Base-by-base conservation (phyloP, 2,329 filamentous ascomycete genomes). In the Cladophialophora yegresii region DNA sequence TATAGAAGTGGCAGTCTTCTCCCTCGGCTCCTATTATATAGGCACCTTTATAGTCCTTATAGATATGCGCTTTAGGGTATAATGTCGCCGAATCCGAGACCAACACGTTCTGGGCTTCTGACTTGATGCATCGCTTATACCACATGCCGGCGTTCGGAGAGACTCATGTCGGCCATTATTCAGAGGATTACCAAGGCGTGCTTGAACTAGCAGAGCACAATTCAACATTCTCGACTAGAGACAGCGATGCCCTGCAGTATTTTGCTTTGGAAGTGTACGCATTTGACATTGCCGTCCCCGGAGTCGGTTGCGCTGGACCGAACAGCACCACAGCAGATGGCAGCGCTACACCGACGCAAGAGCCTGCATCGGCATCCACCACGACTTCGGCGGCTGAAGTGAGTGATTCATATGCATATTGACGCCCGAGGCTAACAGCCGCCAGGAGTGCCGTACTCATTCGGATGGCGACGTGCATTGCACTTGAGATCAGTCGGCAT, bases 1-100 rank as follows among this genome's bases (percentile, higher is more conserved):
- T 88, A 70, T 92, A 89, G 75, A 89, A 90, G 72, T 92, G 89
- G 70, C 88, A 91, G 70, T 84, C 80, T 67, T 81, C 70, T n/a
- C 76, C 77, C 4, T 16, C 23, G 36, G 36, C 60, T 70, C 76
- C 49, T 30, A 73, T 53, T 74, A 76, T 70, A 55, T 72, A n/a
- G 63, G 74, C 43, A 65, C 75, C 59, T 71, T 76, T 71, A 40
- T 40, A 13, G 16, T 10, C 36, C 36, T 40, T 5, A 40, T 40
- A 82, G 32, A 79, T 90, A 71, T 90, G 88, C 74, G 81, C 80
- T 28, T 77, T 82, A 20, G 88, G 87, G 57, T 89, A 88, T 76
- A 85, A 81, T 7, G 83, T 90, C 7, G 80, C 85, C 5, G 76
- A 77, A 12, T 82, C 80, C 4, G 75, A 81, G 28, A 81, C 84